A percentile compares a stretch with the other conserved stretches of the same genome.
These are phyloP conservation scores for Wickerhamomyces subpelliculosus DNA, from an alignment of 805 yeast genomes.

Conservation along the genomic window DNA sequence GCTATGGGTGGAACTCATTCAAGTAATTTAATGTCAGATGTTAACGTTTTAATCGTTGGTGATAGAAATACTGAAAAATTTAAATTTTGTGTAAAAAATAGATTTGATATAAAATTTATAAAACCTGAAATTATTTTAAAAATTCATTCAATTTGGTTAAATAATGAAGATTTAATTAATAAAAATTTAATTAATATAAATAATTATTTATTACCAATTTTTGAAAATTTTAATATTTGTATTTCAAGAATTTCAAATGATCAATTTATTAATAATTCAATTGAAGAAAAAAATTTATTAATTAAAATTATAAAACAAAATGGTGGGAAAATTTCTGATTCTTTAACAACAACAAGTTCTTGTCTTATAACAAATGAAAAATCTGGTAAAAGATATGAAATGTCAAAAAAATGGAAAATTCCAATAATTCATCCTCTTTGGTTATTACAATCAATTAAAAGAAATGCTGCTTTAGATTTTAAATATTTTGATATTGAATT, in stretches of 20 bases:
- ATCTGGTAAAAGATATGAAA: slow-evolving; percentile 44
- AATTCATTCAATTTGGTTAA: slow-evolving; percentile 45
- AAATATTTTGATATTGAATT: slow-evolving; percentile 22
- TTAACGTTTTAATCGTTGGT: slow-evolving; percentile 54
- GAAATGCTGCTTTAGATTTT: slow-evolving; percentile 31
- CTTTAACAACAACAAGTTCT: slow-evolving; percentile 37
- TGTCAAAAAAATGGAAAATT: slow-evolving; percentile 36
- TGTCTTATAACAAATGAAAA: slow-evolving; percentile 44
- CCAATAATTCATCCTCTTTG: slow-evolving; percentile 35
- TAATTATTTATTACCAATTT: slow-evolving; percentile 31
- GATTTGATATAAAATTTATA: slow-evolving; percentile 54
- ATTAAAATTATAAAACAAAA: slow-evolving; percentile 28
- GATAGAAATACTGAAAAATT: slow-evolving; percentile 49
- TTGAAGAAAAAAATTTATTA: slow-evolving; percentile 26
- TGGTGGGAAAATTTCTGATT: slow-evolving; percentile 47
- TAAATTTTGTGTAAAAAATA: slow-evolving; percentile 39
- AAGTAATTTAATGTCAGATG: slow-evolving; percentile 55
- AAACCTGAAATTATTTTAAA: slow-evolving; percentile 36
- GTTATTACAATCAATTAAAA: slow-evolving; percentile 31
- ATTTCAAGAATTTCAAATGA: slow-evolving; percentile 27
- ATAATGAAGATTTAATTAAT: slow-evolving; percentile 36
- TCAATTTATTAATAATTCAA: slow-evolving; percentile 16
- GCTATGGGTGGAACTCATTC: slow-evolving; percentile 55
- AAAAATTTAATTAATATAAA: slow-evolving; percentile 17
- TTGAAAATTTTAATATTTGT: slow-evolving; percentile 34